Evolutionary conservation across 176 grass and related monocot genomes (phyloP), one percentile per base, ranked within the genome.

Genomic region (Musa acuminata): DNA sequence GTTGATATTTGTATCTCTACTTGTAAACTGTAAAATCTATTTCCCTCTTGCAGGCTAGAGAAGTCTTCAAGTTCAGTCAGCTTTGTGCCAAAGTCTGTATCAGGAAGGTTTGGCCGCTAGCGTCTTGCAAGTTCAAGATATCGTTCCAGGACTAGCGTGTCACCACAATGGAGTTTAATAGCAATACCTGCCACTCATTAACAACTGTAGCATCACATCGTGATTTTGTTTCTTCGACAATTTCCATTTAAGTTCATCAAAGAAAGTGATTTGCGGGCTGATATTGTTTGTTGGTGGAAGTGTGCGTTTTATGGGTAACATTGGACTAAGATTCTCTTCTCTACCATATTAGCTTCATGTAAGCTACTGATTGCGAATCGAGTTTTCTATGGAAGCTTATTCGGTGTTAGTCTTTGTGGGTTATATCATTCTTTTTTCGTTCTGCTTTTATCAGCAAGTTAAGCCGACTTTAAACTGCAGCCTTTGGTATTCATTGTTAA

Each of bases 41-140:
- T 76, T 57, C 55, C 48, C 59, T 80, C 64, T 49, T 20, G 35
- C 80, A 96, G 89, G 74, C 81, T 88, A 53, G 93, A 97, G 80
- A 97, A 97, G 83, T 87, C 91, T 80, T 90, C 87, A 64, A 83
- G 76, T 79, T 79, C 93, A 60, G 85, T 81, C 23, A 92, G 93
- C 71, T 77, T 96, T 49, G 79, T 96, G 78, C 87, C 85, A 2
- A 97, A 92, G 82, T 90, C 87, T 1, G 86, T 97, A 79, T 88
- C 80, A 3, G 82, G 84, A 53, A 83, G 90, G 53, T 97, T 97
- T 77, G 81, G 82, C 75, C 85, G 85, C 65, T 97, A 86, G 22
- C 27, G 11, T 13, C 1, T 55, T 57, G 22, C 52, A 57, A 16
- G 12, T 57, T 21, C 8, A 35, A 13, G 16, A 55, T 73, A 8